Percentiles rank a stretch among this genome's conserved stretches.
phyloP scores from a whole-genome alignment of 2,329 filamentous ascomycete species.

The Trichoderma polysporum region DNA sequence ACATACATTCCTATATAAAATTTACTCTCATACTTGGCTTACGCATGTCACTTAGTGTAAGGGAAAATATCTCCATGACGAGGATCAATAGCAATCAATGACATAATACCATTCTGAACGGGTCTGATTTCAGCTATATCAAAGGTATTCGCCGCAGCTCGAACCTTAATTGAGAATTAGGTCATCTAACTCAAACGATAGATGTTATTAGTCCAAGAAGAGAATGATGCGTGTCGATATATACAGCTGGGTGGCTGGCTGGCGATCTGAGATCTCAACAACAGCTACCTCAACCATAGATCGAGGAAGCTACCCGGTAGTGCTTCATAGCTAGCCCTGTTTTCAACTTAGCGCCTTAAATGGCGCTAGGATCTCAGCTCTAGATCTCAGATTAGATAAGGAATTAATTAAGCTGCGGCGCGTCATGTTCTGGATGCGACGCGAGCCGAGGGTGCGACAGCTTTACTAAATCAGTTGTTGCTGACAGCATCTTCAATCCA shows the following conservation, averaged over 20 bases:
- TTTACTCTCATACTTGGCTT: too few relatives aligned
- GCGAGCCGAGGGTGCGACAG: neutral
- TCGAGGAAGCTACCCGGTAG: neutral
- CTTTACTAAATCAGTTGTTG: neutral
- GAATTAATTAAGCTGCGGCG: neutral
- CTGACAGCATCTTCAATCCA: neutral
- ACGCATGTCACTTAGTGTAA: neutral
- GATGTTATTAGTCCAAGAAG: neutral
- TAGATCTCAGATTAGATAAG: conserved; percentile 14
- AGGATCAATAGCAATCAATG: neutral
- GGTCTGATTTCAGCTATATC: neutral
- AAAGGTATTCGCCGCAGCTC: neutral
- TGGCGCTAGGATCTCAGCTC: neutral
- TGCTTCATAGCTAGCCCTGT: neutral
- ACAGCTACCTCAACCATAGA: neutral
- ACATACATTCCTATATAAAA: too few relatives aligned
- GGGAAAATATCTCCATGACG: neutral
- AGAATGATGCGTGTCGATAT: neutral
- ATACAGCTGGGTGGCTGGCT: neutral
- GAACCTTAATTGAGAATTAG: neutral
- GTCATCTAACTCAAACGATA: neutral
- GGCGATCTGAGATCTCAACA: neutral
- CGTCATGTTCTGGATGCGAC: neutral
- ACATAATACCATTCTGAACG: neutral
- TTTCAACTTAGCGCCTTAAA: neutral